phyloP scores from a whole-genome alignment of 225 moss, liverwort and hornwort species.

The Antitrichia curtipendula region DNA sequence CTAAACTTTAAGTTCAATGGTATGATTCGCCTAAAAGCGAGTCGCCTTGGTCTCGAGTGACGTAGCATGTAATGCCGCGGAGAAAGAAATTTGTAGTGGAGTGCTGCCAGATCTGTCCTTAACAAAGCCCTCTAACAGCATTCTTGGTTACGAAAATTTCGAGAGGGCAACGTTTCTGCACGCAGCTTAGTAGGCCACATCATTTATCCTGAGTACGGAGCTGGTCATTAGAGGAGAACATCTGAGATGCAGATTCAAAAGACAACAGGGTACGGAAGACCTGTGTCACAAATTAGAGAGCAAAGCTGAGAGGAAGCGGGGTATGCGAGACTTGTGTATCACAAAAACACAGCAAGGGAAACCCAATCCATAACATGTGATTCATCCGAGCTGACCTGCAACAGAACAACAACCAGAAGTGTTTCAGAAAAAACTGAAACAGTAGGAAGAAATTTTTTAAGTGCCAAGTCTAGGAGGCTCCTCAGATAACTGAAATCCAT shows the following conservation, averaged over 20 bases:
- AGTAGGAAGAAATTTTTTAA: neutral
- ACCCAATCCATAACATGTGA: neutral
- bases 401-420: neutral
- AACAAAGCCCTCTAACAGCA: neutral
- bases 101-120: slow-evolving; percentile 1
- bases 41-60: slow-evolving; percentile 2
- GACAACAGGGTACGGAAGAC: neutral
- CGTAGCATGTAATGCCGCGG: slow-evolving; percentile 6
- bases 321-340: neutral
- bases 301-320: neutral
- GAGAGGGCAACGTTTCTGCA: neutral
- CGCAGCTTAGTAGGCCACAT: neutral
- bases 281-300: neutral
- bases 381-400: slow-evolving; percentile 2
- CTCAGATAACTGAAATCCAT: neutral
- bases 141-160: slow-evolving; percentile 6
- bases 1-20: slow-evolving; percentile 10
- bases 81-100: neutral
- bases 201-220: neutral
- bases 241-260: neutral
- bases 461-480: neutral
- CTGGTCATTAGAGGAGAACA: neutral
- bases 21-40: slow-evolving; percentile 2
- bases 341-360: neutral
- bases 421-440: neutral